A percentile compares a stretch with the other conserved stretches of the same genome.
Conservation (phyloP, 1,284 basidiomycete genomes). For the Microbotryum silenes-acaulis region DNA sequence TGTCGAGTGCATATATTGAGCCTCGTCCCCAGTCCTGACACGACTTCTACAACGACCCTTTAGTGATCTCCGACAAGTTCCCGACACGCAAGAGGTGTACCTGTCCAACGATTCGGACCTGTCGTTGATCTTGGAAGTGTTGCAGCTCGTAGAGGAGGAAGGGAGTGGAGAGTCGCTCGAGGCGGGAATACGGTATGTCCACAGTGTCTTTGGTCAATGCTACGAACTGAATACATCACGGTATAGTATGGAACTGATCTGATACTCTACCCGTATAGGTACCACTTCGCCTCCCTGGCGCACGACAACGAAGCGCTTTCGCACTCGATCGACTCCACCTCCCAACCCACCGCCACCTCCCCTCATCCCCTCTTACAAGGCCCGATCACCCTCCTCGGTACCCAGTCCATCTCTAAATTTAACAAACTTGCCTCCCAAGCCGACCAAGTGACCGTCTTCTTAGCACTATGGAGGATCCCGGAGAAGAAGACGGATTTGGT, state of each 20-base stretch:
- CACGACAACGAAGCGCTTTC: slow-evolving; percentile 76
- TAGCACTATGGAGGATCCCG: slow-evolving; percentile 69
- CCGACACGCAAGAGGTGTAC: slow-evolving; percentile 95
- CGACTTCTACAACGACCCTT: neutral
- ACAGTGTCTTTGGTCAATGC: neutral
- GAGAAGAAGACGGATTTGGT: slow-evolving; percentile 58
- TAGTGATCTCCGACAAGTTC: slow-evolving; percentile 82
- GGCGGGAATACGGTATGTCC: slow-evolving; percentile 36
- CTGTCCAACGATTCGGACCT: slow-evolving; percentile 60
- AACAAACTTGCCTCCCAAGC: slow-evolving; percentile 47
- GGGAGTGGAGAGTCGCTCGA: slow-evolving; percentile 48
- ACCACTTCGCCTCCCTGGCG: slow-evolving; percentile 83
- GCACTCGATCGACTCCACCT: slow-evolving; percentile 43
- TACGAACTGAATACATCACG: slow-evolving; percentile 47
- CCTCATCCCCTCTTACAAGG: slow-evolving; percentile 46
- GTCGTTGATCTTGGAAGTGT: slow-evolving; percentile 78
- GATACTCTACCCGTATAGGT: slow-evolving; percentile 48
- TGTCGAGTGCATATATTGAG: neutral
- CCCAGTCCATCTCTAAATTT: slow-evolving; percentile 69
- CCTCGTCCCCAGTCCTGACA: neutral
- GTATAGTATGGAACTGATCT: neutral
- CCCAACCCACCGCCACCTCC: slow-evolving; percentile 19
- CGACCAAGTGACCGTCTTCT: slow-evolving; percentile 64
- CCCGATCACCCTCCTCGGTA: slow-evolving; percentile 59
- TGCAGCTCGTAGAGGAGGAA: slow-evolving; percentile 60